Evolutionary conservation across 345 rosid species (phyloP).

Genomic region (Punica granatum): DNA sequence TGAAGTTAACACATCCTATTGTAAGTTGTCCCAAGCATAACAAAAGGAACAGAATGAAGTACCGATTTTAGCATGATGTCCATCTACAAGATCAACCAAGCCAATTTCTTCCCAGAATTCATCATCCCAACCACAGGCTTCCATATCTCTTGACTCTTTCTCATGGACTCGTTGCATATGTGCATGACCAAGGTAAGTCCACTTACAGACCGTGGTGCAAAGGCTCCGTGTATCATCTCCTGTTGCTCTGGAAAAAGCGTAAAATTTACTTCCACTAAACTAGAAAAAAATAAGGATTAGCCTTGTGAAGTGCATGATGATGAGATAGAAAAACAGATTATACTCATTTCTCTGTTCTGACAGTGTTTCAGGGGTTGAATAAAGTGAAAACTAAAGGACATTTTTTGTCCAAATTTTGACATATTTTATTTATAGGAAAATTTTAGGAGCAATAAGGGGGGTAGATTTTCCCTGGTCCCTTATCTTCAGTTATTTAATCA

Average conservation of each 20-base stretch:
- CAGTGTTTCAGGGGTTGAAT: not conserved
- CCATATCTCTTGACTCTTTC: slow-evolving; percentile 77
- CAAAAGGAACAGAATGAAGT: slow-evolving; percentile 9
- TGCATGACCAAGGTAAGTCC: slow-evolving; percentile 99
- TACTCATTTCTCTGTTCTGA: not conserved
- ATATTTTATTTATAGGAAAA: not conserved
- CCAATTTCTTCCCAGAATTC: slow-evolving; percentile 99
- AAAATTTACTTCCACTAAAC: slow-evolving; percentile 1
- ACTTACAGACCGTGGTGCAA: slow-evolving; percentile 94
- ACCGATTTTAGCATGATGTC: slow-evolving; percentile 98
- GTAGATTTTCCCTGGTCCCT: not conserved
- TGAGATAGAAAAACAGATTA: not conserved
- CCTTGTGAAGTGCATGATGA: too few relatives aligned
- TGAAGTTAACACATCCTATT: not conserved
- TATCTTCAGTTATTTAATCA: not conserved
- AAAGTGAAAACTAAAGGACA: not conserved
- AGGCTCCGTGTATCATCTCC: slow-evolving; percentile 95
- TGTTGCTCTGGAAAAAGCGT: slow-evolving; percentile 55
- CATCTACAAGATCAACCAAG: slow-evolving; percentile 80
- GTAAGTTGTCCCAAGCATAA: not conserved
- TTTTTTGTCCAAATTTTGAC: not conserved
- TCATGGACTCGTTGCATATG: slow-evolving; percentile 76
- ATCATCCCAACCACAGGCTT: slow-evolving; percentile 99
- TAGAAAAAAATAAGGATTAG: not conserved
- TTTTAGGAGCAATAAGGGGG: not conserved